Base-by-base conservation (phyloP, 2,329 filamentous ascomycete species). In the Metarhizium anisopliae region DNA sequence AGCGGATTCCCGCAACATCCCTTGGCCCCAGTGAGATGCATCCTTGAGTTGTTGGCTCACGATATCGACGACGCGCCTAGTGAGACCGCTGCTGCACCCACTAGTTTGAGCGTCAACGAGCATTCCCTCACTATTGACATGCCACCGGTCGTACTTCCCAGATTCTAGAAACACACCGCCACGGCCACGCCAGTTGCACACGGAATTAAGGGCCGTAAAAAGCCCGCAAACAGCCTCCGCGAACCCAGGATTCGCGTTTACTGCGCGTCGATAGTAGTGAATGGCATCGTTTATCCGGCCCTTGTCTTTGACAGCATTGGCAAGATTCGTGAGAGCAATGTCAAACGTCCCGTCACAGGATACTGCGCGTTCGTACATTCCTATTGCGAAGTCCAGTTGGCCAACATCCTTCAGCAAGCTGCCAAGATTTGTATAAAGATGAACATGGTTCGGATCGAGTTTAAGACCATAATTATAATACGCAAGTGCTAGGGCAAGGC, bases 291-390 rank as follows among this genome's bases (percentile, higher is more conserved):
- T 88, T 61, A 97, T 90, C 47, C 89, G 84, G 2, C 94, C 94
- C 63, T 95, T 90, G 68, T 99, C 94, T 70, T 99, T 99, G 61
- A 99, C 92, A 8, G 94, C 94, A 68, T 99, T 99, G 55, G 94
- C 94, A 25, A 99, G 78, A 65, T 99, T 99, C 4, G 94, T 95
- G 55, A 99, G 75, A 38, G 94, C 94, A 65, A 99, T 99, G 66
- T 99, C 94, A 65, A 99, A 99, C 29, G 85, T 89, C n/a, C 85
- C 84, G 69, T 99, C 94, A 67, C 92, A 97, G 3, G 83, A 80
- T 14, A 99, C 94, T 11, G 94, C 94, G 62, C 90, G 86, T 71
- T 97, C 91, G 67, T 99, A 99, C 93, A 99, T 97, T 61, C 87
- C 85, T 63, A 99, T 96, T 0, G 94, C 94, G 51, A 90, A 82